A percentile compares a stretch with the other conserved stretches of the same genome.
phyloP scores from a whole-genome alignment of 2,329 filamentous ascomycete species.

The Ophiocordyceps sinensis region DNA sequence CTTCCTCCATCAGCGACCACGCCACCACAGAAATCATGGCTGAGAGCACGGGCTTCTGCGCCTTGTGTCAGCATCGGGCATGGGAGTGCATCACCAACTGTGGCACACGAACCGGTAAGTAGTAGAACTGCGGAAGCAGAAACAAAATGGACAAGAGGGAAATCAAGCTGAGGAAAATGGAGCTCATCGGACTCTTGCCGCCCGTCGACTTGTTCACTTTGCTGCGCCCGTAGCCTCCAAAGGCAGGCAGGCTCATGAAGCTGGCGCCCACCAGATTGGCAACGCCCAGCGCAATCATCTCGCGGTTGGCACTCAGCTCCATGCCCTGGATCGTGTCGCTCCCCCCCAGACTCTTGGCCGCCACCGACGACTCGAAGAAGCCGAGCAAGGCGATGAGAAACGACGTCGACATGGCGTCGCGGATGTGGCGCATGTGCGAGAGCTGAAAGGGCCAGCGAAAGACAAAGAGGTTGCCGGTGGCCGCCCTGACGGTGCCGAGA shows the following conservation, averaged over 20 bases:
- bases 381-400: slow-evolving; percentile 89
- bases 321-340: slow-evolving; percentile 61
- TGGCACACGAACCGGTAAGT: slow-evolving; percentile 59
- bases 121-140: slow-evolving; percentile 84
- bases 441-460: slow-evolving; percentile 78
- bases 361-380: slow-evolving; percentile 97
- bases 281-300: slow-evolving; percentile 79
- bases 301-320: slow-evolving; percentile 76
- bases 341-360: slow-evolving; percentile 75
- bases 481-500: slow-evolving; percentile 66
- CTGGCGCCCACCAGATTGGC: slow-evolving; percentile 85
- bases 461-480: slow-evolving; percentile 55
- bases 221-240: slow-evolving; percentile 90
- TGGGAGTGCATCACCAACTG: background rate
- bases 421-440: slow-evolving; percentile 65
- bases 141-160: slow-evolving; percentile 70
- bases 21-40: slow-evolving; percentile 94
- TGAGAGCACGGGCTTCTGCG: slow-evolving; percentile 78
- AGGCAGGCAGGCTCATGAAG: slow-evolving; percentile 85
- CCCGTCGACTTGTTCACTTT: slow-evolving; percentile 92
- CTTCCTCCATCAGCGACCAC: slow-evolving; percentile 88
- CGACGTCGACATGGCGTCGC: slow-evolving; percentile 75
- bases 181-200: slow-evolving; percentile 86
- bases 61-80: background rate
- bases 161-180: slow-evolving; percentile 70